Evolutionary conservation across 202 grass and related monocot genomes (phyloP).

Genomic region (Dendrocalamus latiflorus): DNA sequence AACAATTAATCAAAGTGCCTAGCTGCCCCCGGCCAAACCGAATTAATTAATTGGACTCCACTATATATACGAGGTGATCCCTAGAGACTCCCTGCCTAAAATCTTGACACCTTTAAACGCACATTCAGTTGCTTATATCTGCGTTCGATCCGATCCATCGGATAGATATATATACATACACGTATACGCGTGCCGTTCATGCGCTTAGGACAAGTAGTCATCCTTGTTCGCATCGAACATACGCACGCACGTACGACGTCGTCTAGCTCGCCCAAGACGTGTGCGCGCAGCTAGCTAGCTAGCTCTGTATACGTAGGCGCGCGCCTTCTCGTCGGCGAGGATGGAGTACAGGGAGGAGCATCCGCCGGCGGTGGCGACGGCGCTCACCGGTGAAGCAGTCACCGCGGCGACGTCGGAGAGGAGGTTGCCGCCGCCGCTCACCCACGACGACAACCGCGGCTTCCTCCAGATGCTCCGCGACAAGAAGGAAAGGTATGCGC

Average conservation of each 20-base stretch:
- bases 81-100: neutral
- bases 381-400: neutral
- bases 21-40: neutral
- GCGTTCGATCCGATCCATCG: neutral
- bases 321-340: neutral
- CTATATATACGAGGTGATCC: constrained; percentile 4
- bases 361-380: neutral
- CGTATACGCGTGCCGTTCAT: no score
- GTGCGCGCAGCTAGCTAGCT: no score
- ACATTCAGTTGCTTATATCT: neutral
- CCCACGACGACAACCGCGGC: constrained; percentile 64
- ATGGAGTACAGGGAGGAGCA: constrained; percentile 6
- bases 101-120: neutral
- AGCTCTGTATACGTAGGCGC: neutral
- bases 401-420: neutral
- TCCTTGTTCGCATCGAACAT: neutral
- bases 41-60: neutral
- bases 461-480: constrained; percentile 74
- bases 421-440: constrained; percentile 47
- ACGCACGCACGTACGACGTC: neutral
- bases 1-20: neutral
- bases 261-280: neutral
- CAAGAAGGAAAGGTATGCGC: constrained; percentile 61
- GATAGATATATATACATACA: neutral
- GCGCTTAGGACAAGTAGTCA: neutral